A percentile compares a stretch with the other conserved stretches of the same genome.
phyloP scores from a whole-genome alignment of 441 rosid species.

The Rhodomyrtus psidioides region DNA sequence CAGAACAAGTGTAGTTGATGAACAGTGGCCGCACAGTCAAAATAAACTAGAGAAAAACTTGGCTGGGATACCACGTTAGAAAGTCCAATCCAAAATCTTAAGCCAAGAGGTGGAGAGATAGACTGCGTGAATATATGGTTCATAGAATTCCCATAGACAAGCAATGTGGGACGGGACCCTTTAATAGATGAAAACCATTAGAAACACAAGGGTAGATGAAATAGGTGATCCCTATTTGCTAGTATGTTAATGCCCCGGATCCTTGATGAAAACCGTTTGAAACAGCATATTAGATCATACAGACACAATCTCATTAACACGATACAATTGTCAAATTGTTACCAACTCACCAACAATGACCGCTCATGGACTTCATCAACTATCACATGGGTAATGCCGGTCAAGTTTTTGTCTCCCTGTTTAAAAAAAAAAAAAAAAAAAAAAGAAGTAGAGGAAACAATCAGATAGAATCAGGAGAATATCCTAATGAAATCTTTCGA shows the following conservation, averaged over 20 bases:
- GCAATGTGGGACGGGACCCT: background rate
- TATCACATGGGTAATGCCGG: slow-evolving; percentile 76
- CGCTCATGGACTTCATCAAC: slow-evolving; percentile 99
- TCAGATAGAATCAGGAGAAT: background rate
- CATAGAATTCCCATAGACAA: background rate
- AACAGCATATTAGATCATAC: background rate
- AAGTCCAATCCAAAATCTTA: background rate
- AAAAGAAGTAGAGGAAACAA: background rate
- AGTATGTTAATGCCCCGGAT: background rate
- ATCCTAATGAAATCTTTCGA: background rate
- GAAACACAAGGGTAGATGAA: background rate
- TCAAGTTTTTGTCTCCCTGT: slow-evolving; percentile 76
- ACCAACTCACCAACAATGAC: slow-evolving; percentile 70
- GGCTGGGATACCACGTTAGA: background rate
- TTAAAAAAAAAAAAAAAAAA: too few relatives aligned
- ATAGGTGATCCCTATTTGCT: background rate
- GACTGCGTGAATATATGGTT: background rate
- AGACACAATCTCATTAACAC: background rate
- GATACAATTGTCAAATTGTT: background rate
- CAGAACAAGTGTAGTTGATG: background rate
- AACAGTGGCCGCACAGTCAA: background rate
- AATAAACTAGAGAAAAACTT: background rate
- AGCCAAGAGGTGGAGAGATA: background rate
- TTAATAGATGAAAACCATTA: background rate
- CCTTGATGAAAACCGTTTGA: background rate